Evolutionary conservation across 331 rosid genomes (phyloP), one percentile per base, ranked within the genome.

Genomic region (Arachis monticola): DNA sequence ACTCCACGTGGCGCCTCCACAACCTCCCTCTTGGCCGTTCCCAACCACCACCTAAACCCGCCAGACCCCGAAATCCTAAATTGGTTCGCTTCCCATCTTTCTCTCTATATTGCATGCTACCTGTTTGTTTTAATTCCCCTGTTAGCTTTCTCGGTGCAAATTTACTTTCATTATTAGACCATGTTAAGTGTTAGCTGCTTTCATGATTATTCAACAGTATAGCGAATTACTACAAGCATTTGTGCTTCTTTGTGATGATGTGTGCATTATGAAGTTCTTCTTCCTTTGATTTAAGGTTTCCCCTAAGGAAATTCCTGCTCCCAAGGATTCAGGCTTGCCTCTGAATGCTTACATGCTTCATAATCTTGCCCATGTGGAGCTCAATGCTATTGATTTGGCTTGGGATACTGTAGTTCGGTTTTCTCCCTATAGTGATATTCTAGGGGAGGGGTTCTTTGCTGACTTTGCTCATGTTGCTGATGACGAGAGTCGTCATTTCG

Each of bases 381-480:
- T 93, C 46, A 93, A 93, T 81, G 98, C 98, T 5, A 91, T 93
- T 74, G 96, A 93, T 80, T 83, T 93, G 90, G 98, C 96, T 0
- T 91, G 98, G 98, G 98, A 89, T 51, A 93, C 97, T 62, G 96
- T 93, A 53, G 97, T 93, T 72, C 88, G 98, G 12, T 93, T 91
- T 72, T 91, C 97, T 50, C 85, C 91, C 50, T 89, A 83, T 56
- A 81, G 89, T 65, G 92, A 85, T 8, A 56, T 83, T 81, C 89
- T 93, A 10, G 98, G 96, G 75, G 95, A 93, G 76, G 90, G 89
- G 0, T 88, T 93, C 87, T 93, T 91, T 75, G 84, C 89, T 14
- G 98, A 93, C 85, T 93, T 93, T 87, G 91, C 96, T 89, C 98
- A 77, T 75, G 96, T 93, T 51, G 96, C 97, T 62, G 96, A 94